Evolutionary conservation across 805 yeast species (phyloP).

Genomic region (Komagataella phaffii): DNA sequence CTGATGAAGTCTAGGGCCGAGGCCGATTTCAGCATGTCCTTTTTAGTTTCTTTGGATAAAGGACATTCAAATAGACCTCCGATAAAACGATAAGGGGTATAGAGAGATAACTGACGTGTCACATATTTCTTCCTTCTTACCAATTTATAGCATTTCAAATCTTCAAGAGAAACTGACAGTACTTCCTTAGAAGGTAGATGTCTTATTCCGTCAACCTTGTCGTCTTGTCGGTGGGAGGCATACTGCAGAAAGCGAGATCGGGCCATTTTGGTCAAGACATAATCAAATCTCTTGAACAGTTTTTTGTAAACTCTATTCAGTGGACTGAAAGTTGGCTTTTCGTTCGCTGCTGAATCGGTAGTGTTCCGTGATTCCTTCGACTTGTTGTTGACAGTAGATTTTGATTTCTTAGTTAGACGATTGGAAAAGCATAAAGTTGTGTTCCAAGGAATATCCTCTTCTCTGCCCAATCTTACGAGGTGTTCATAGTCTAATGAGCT

Average conservation of each 20-base stretch:
- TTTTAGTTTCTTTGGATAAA: slow-evolving; percentile 16
- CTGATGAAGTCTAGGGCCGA: background rate
- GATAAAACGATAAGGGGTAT: slow-evolving; percentile 42
- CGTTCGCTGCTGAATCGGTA: background rate
- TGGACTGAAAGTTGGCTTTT: background rate
- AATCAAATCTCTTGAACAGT: background rate
- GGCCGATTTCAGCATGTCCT: slow-evolving; percentile 9
- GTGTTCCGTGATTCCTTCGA: background rate
- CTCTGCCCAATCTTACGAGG: slow-evolving; percentile 16
- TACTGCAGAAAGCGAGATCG: background rate
- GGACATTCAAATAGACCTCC: slow-evolving; percentile 52
- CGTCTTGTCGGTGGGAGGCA: slow-evolving; percentile 1
- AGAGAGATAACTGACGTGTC: slow-evolving; percentile 26
- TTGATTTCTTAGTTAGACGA: slow-evolving; percentile 10
- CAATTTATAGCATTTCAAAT: slow-evolving; percentile 36
- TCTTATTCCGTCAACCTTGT: background rate
- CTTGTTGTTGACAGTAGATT: background rate
- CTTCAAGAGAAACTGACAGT: slow-evolving; percentile 1
- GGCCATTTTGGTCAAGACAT: background rate
- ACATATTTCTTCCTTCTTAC: slow-evolving; percentile 46
- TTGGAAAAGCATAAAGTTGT: slow-evolving; percentile 29
- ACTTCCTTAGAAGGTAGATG: background rate
- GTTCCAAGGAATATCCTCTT: slow-evolving; percentile 34
- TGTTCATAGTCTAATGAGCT: slow-evolving; percentile 35
- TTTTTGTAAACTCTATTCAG: background rate